Percentiles rank a stretch among this genome's conserved stretches.
Conservation (phyloP, 1,284 basidiomycete genomes). For the Irpex sp. region DNA sequence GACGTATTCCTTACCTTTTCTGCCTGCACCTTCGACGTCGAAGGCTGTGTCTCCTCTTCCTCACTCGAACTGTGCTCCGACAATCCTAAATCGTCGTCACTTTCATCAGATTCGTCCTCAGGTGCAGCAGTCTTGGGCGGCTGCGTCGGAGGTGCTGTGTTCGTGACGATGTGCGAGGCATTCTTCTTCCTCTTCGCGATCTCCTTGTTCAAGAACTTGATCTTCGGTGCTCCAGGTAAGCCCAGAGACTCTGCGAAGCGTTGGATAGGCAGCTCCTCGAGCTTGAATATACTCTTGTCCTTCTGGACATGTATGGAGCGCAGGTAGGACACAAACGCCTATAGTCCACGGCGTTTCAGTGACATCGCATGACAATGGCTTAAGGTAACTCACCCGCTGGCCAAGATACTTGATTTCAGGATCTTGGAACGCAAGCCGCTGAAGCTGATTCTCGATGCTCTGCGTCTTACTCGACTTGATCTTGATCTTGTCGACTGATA, state of each 20-base stretch:
- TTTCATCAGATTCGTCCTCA: conserved; percentile 30
- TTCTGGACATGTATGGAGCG: conserved; percentile 93
- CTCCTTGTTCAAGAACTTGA: conserved; percentile 84
- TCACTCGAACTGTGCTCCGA: conserved; percentile 24
- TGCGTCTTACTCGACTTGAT: conserved; percentile 88
- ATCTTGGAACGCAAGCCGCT: conserved; percentile 92
- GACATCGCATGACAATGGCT: conserved; percentile 1
- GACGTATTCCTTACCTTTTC: conserved; percentile 15
- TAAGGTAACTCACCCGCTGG: conserved; percentile 67
- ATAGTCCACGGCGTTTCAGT: conserved; percentile 10
- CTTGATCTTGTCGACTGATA: conserved; percentile 85
- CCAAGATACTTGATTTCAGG: conserved; percentile 97
- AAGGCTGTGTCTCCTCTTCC: conserved; percentile 15
- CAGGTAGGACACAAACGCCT: conserved; percentile 97
- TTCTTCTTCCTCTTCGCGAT: conserved; percentile 77
- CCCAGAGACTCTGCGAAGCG: conserved; percentile 89
- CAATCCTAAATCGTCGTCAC: conserved; percentile 14
- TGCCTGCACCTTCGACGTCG: conserved; percentile 1
- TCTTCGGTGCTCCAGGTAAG: conserved; percentile 92
- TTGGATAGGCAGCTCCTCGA: conserved; percentile 80
- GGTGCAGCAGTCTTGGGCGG: conserved; percentile 8
- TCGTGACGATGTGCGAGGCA: conserved; percentile 35
- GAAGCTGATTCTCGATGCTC: conserved; percentile 84
- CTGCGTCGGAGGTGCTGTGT: conserved; percentile 23
- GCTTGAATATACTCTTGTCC: conserved; percentile 90